Conservation (phyloP, 1,139 yeast genomes). For the Magnusiomyces starmeri region DNA sequence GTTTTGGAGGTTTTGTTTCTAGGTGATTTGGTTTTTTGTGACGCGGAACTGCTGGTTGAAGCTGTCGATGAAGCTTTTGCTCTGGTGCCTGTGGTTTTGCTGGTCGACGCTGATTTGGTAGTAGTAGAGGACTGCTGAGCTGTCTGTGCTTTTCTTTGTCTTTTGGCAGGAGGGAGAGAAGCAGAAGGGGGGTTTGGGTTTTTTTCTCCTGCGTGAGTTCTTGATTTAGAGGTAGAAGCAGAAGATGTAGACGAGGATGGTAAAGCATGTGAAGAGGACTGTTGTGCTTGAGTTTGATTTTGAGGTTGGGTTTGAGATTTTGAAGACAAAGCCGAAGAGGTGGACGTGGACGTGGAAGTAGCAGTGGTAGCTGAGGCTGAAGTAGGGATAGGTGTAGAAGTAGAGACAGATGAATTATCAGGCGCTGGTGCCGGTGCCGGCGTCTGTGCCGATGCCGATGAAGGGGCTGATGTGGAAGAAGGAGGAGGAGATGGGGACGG, state of each 20-base stretch:
- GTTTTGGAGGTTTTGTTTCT: not conserved
- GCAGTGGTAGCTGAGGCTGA: not conserved
- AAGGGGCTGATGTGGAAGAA: not conserved
- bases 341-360: not conserved
- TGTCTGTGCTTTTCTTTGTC: too few relatives aligned
- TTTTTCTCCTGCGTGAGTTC: too few relatives aligned
- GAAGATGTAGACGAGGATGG: too few relatives aligned
- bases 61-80: not conserved
- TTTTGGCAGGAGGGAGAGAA: too few relatives aligned
- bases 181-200: too few relatives aligned
- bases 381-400: not conserved
- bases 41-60: not conserved
- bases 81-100: not conserved
- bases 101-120: too few relatives aligned
- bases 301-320: too few relatives aligned
- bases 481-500: not conserved
- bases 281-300: too few relatives aligned
- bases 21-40: not conserved
- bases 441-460: too few relatives aligned
- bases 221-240: too few relatives aligned
- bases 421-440: not conserved
- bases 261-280: too few relatives aligned
- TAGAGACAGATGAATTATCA: not conserved
- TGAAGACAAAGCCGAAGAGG: not conserved
- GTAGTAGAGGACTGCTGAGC: too few relatives aligned